These are phyloP conservation scores for Metarhizium humberi DNA, from an alignment of 2,329 filamentous ascomycete genomes.

Conservation along the genomic window DNA sequence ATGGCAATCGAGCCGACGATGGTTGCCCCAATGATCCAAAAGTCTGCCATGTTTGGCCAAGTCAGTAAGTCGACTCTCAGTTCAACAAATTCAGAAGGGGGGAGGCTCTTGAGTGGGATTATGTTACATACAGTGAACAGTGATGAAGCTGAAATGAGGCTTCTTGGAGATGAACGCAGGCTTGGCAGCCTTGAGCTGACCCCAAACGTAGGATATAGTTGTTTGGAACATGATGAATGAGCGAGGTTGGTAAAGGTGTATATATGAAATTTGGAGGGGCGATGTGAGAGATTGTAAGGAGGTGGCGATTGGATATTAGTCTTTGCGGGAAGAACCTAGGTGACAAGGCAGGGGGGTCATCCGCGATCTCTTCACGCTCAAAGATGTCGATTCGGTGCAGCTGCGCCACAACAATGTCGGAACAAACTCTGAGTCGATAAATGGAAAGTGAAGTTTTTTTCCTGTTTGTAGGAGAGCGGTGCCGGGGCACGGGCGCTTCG, in stretches of 20 bases:
- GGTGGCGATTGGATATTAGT: neutral
- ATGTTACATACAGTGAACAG: constrained; percentile 57
- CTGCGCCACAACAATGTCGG: neutral
- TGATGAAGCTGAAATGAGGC: constrained; percentile 73
- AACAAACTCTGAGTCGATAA: neutral
- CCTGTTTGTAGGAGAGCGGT: neutral
- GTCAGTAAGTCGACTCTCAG: neutral
- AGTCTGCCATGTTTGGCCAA: constrained; percentile 39
- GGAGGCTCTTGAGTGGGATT: neutral
- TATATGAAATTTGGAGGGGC: constrained; percentile 2
- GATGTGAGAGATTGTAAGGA: neutral
- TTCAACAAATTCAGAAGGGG: neutral
- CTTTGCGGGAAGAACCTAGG: neutral
- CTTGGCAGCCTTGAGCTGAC: constrained; percentile 39
- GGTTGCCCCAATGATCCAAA: constrained; percentile 67
- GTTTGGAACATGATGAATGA: constrained; percentile 21
- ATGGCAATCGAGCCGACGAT: constrained; percentile 71
- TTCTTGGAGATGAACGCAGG: constrained; percentile 49
- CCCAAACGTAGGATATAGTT: constrained; percentile 25
- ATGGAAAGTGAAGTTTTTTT: neutral
- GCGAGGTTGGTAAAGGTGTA: neutral
- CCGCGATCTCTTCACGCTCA: neutral
- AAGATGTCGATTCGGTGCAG: neutral
- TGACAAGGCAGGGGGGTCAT: neutral
- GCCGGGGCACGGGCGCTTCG: neutral